Evolutionary conservation across 75 land plant species (phyloP), one percentile per base, ranked within the genome.

Genomic region (Cryptomeria japonica): DNA sequence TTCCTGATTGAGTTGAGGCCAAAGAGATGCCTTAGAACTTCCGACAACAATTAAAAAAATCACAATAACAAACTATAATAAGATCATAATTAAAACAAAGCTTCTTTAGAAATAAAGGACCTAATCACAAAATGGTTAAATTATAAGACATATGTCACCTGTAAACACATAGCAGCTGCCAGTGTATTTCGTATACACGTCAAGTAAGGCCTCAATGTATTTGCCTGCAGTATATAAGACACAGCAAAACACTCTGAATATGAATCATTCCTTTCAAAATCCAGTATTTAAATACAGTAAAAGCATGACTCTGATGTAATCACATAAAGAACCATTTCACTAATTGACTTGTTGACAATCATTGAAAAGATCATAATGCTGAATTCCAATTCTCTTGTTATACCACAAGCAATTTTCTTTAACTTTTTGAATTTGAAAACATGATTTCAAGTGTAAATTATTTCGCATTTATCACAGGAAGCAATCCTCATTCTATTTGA

Each of bases 91-190:
- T 46, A 11, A 42, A n/a, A 10, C 84, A 82, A 3, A n/a, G 49
- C 84, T 82, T 42, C 49, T 44, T 82, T 28, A 82, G 49, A 82
- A 42, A 22, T 28, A 11, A 39, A 82, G 25, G 84, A 32, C 15
- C 51, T 44, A n/a, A 82, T 82, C 22, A 46, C 25, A 82, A 82
- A 80, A 46, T 25, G 42, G 4, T 22, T 41, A 42, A 46, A 42
- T 42, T 82, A 46, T 28, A 82, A 82, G n/a, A 44, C 83, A 44
- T 44, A 5, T 46, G 47, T 80, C 79, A 96, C 97, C 94, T 96
- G 97, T 19, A 96, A 85, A 44, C 97, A 95, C 96, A 96, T 92
- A 37, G 97, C 97, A 37, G 97, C 97, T 46, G 96, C 95, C 38
- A 96, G 90, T 37, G 97, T 95, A 88, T 96, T 96, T 64, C 97